phyloP scores from a whole-genome alignment of 371 early-diverging fungal genomes.

The Actinomortierella ambigua region DNA sequence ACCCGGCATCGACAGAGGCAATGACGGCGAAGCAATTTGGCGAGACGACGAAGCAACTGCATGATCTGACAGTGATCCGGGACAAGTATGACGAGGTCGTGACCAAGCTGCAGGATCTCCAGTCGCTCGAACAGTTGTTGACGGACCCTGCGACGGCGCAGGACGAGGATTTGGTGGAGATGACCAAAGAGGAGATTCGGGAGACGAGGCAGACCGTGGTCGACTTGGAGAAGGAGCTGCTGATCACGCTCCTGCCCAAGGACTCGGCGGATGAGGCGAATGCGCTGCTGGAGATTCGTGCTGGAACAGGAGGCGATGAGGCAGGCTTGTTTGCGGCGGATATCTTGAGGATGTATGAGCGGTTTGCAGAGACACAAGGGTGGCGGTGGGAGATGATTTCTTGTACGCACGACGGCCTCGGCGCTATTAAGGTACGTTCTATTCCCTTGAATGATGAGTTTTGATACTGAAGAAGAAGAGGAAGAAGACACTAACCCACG shows the following conservation, averaged over 20 bases:
- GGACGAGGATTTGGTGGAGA: conserved; percentile 57
- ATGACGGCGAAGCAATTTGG: conserved; percentile 32
- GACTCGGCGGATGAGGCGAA: conserved; percentile 72
- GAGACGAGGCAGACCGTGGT: conserved; percentile 42
- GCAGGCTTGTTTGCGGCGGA: conserved; percentile 81
- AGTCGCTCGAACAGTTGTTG: conserved; percentile 36
- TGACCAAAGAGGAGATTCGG: conserved; percentile 62
- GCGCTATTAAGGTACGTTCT: conserved; percentile 61
- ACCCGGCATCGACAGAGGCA: conserved; percentile 1
- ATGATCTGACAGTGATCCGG: conserved; percentile 34
- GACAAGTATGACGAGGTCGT: conserved; percentile 29
- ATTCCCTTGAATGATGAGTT: conserved; percentile 3
- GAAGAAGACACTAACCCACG: neutral
- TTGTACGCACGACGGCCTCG: conserved; percentile 55
- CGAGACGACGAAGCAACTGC: conserved; percentile 40
- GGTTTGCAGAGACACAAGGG: conserved; percentile 61
- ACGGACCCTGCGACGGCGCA: conserved; percentile 25
- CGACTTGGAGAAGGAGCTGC: conserved; percentile 52
- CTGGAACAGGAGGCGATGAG: conserved; percentile 87
- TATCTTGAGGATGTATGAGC: conserved; percentile 78
- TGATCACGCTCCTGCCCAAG: conserved; percentile 60
- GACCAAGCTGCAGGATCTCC: conserved; percentile 15
- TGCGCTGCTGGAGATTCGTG: conserved; percentile 81
- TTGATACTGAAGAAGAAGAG: neutral
- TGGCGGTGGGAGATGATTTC: conserved; percentile 76